Percentiles rank a stretch among this genome's conserved stretches.
These are phyloP conservation scores for Caulochytrium protostelioides DNA, from an alignment of 371 early-diverging fungal species.

Conservation along the genomic window DNA sequence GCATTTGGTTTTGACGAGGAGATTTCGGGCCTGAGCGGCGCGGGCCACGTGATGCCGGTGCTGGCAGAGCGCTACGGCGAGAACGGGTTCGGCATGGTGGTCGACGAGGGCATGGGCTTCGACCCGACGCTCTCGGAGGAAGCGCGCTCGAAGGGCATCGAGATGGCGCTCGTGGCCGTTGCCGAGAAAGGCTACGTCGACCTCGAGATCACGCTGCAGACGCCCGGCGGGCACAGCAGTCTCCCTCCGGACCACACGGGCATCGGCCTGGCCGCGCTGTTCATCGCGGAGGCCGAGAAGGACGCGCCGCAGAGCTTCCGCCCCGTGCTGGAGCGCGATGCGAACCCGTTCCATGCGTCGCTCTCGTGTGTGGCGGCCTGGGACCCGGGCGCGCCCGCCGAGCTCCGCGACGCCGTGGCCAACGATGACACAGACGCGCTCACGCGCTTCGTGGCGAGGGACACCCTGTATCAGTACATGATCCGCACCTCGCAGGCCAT, in stretches of 20 bases:
- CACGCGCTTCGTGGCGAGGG: too few relatives aligned
- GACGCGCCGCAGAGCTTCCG: background rate
- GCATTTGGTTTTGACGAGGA: slow-evolving; percentile 23
- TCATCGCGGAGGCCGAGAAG: slow-evolving; percentile 2
- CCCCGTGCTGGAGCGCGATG: slow-evolving; percentile 4
- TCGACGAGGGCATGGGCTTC: slow-evolving; percentile 14
- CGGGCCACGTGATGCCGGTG: slow-evolving; percentile 1
- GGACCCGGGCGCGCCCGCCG: background rate
- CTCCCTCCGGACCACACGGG: slow-evolving; percentile 11
- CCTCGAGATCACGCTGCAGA: slow-evolving; percentile 7
- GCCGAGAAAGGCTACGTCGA: slow-evolving; percentile 18
- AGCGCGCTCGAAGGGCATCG: background rate
- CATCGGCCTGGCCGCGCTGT: slow-evolving; percentile 7
- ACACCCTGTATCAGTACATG: too few relatives aligned
- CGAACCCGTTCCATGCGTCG: slow-evolving; percentile 3
- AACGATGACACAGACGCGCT: slow-evolving; percentile 1
- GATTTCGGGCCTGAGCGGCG: slow-evolving; percentile 8
- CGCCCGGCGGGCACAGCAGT: slow-evolving; percentile 15
- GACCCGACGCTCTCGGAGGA: too few relatives aligned
- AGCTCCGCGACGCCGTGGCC: background rate
- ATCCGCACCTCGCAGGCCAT: slow-evolving; percentile 14
- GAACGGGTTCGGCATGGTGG: slow-evolving; percentile 8
- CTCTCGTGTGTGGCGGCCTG: background rate
- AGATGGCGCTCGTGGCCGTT: slow-evolving; percentile 6
- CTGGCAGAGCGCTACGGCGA: slow-evolving; percentile 1